phyloP scores from a whole-genome alignment of 2,329 filamentous ascomycete species.

The Colletotrichum cordylinicola region DNA sequence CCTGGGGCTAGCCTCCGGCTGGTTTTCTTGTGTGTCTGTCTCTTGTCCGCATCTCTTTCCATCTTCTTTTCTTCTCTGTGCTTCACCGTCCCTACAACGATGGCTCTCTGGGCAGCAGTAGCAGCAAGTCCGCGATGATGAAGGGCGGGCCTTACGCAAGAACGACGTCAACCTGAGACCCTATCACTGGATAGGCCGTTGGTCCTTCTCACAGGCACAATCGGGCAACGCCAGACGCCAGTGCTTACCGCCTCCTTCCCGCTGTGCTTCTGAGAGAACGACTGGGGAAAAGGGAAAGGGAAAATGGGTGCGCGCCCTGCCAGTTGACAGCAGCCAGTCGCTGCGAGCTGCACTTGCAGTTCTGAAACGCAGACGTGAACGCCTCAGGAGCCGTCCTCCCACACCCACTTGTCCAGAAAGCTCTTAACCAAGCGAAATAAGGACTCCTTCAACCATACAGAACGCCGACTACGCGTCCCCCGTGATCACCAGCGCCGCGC shows the following conservation, averaged over 20 bases:
- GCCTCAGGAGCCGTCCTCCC: conserved; percentile 1
- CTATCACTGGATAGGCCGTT: background rate
- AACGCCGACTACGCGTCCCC: background rate
- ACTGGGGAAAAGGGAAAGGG: background rate
- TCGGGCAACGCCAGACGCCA: background rate
- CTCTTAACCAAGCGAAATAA: background rate
- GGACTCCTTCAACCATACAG: background rate
- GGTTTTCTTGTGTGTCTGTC: background rate
- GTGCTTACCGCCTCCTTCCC: background rate
- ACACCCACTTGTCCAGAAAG: background rate
- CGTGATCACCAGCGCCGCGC: conserved; percentile 1
- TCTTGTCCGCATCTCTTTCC: background rate
- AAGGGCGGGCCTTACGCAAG: background rate
- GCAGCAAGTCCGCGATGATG: background rate
- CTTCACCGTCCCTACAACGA: background rate
- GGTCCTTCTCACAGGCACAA: background rate
- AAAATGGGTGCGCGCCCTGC: background rate
- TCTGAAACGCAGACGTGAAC: conserved; percentile 21
- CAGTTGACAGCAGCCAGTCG: conserved; percentile 11
- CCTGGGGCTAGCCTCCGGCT: background rate
- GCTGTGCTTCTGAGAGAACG: background rate
- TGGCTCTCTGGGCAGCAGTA: background rate
- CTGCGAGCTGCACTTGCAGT: conserved; percentile 1
- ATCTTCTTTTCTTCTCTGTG: background rate
- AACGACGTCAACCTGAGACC: conserved; percentile 2